Conservation (phyloP, 306 rosid genomes). For the Ziziphus jujuba region DNA sequence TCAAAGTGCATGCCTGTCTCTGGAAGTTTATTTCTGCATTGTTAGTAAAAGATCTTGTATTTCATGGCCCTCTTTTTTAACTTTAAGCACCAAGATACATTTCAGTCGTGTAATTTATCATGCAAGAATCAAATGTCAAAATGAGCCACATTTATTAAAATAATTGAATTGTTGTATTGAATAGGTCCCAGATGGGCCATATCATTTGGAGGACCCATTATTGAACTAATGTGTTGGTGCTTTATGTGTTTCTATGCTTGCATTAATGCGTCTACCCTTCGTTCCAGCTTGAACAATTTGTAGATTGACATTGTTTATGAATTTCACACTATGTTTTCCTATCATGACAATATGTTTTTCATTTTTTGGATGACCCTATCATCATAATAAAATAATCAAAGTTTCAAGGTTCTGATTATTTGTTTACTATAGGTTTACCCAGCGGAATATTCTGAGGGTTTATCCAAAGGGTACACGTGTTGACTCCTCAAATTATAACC, state of each 20-base stretch:
- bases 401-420: conserved; percentile 14
- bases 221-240: neutral
- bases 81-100: neutral
- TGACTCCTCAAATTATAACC: conserved; percentile 96
- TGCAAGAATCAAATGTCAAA: neutral
- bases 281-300: neutral
- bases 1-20: neutral
- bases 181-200: neutral
- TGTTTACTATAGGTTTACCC: conserved; percentile 73
- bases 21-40: neutral
- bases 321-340: no score
- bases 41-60: neutral
- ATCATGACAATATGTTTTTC: neutral
- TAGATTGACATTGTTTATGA: conserved; percentile 1
- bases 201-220: conserved; percentile 16
- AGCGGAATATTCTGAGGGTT: conserved; percentile 84
- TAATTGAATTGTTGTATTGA: neutral
- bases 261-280: neutral
- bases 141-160: neutral
- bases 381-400: neutral
- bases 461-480: conserved; percentile 93
- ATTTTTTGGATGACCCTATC: neutral
- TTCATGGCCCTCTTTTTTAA: neutral
- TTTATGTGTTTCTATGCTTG: conserved; percentile 1
- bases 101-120: neutral